These are phyloP conservation scores for Sporisorium exsertum DNA, from an alignment of 1,284 basidiomycete species.

Conservation along the genomic window DNA sequence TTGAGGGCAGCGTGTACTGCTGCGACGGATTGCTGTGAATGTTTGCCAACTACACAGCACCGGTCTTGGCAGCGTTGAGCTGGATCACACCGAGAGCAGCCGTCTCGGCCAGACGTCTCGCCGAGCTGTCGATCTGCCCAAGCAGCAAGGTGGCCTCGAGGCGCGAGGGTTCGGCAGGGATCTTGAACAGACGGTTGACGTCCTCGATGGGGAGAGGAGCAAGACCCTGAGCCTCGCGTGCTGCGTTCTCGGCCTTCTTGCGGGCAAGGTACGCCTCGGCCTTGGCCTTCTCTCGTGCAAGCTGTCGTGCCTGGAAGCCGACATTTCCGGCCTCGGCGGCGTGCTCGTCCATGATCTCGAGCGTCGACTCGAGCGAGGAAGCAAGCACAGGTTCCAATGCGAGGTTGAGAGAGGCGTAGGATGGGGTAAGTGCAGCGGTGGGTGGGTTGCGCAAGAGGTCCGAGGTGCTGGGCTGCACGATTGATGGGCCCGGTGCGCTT, in stretches of 20 bases:
- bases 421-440: slow-evolving; percentile 57
- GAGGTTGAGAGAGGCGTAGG: slow-evolving; percentile 64
- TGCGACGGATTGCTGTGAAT: neutral
- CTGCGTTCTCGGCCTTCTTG: slow-evolving; percentile 84
- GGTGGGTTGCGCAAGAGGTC: slow-evolving; percentile 60
- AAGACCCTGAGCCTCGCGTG: slow-evolving; percentile 84
- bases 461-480: slow-evolving; percentile 55
- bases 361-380: slow-evolving; percentile 65
- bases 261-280: slow-evolving; percentile 76
- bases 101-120: slow-evolving; percentile 68
- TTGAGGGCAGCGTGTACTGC: neutral
- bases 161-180: slow-evolving; percentile 87
- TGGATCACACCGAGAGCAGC: slow-evolving; percentile 72
- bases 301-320: slow-evolving; percentile 89
- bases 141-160: slow-evolving; percentile 81
- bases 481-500: slow-evolving; percentile 65
- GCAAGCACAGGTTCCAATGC: slow-evolving; percentile 67
- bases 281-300: slow-evolving; percentile 85
- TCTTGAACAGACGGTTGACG: slow-evolving; percentile 76
- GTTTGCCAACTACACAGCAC: slow-evolving; percentile 47
- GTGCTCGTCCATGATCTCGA: slow-evolving; percentile 67
- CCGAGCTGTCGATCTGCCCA: slow-evolving; percentile 69
- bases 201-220: slow-evolving; percentile 77
- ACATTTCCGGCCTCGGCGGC: slow-evolving; percentile 76
- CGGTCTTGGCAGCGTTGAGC: slow-evolving; percentile 64